Evolutionary conservation across 1,139 yeast species (phyloP), one percentile per base, ranked within the genome.

Genomic region (Lodderomyces theae): DNA sequence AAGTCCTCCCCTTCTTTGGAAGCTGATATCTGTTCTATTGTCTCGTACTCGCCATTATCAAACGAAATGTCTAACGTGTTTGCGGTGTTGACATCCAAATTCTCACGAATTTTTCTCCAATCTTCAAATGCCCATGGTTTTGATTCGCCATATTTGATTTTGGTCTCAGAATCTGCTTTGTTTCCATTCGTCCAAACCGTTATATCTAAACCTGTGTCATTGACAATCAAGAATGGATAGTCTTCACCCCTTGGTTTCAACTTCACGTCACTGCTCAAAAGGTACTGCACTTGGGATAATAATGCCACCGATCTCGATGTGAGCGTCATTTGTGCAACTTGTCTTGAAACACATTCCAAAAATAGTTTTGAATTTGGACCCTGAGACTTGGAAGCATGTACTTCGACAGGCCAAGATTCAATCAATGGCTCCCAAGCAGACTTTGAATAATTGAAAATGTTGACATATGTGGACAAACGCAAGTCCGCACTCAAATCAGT

Each of bases 391-490:
- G 86, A 70, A 2, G 86, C 79, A 57, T 86, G 89, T 13, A 89
- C 61, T 0, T 89, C 82, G 40, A 92, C 68, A 9, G 90, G 85
- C 87, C 96, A 86, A 0, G 92, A 82, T 53, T 94, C 98, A 38
- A 92, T 61, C 36, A 94, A 66, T 0, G 98, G 97, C 53, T 94
- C 98, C 99, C 99, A 94, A 0, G 94, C 80, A 0, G 97, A 89
- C 50, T 88, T 80, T 0, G 97, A 79, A 57, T 90, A 90, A 58
- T 92, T 92, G 69, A 85, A 92, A 18, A 90, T 80, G 58, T 90
- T 92, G 10, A 86, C 76, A 49, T 70, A 80, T 0, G 89, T 76
- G 50, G 82, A 87, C 23, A 90, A 63, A 23, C 79, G 79, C 0
- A 85, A 72, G 47, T 82, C 85, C 0, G 90, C 87, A 51, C 79